Evolutionary conservation across 768 basidiomycete genomes (phyloP), one percentile per base, ranked within the genome.

Genomic region (Macrolepiota dolichaula): DNA sequence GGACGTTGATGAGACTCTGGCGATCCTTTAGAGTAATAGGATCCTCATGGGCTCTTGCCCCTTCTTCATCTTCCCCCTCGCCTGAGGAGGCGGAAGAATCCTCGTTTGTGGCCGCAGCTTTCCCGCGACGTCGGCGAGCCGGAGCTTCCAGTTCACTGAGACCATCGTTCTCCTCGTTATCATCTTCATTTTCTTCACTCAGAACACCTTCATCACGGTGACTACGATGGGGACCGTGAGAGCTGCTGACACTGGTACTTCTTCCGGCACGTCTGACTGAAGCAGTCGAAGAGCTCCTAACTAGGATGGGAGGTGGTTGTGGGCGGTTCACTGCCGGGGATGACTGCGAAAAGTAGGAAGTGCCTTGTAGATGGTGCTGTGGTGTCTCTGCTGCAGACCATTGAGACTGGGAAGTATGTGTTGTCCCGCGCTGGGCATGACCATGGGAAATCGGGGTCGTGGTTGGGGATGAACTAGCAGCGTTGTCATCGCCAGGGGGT

Each of bases 1-100:
- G 93, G 70, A 97, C 96, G 76, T 99, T 99, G 71, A 98, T 97
- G 67, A 97, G 90, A 46, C 96, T 97, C 73, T 99, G 97, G 32
- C 97, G 85, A 66, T 98, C 95, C 74, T 90, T 93, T 66, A 99
- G 76, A 0, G 96, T 98, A 64, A 96, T 90, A 3, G 87, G 92
- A 67, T 88, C 87, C n/a, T 88, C 89, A 40, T 68, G 69, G 46
- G 64, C 65, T 9, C 64, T 68, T 0, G 68, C 69, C 19, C 19
- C 56, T 17, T 76, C 74, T 19, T 67, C 76, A 47, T 76, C 77
- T 12, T 77, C 78, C 15, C 77, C 80, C 50, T 74, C 74, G 11
- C 68, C 78, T 54, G 79, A 76, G n/a, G 73, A 78, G 25, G 62
- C 69, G 29, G 66, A 71, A 55, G 66, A 71, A 55, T 69, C 69